Evolutionary conservation across 164 flowering plant genomes (phyloP).

Genomic region (Stephania yunnanensis): DNA sequence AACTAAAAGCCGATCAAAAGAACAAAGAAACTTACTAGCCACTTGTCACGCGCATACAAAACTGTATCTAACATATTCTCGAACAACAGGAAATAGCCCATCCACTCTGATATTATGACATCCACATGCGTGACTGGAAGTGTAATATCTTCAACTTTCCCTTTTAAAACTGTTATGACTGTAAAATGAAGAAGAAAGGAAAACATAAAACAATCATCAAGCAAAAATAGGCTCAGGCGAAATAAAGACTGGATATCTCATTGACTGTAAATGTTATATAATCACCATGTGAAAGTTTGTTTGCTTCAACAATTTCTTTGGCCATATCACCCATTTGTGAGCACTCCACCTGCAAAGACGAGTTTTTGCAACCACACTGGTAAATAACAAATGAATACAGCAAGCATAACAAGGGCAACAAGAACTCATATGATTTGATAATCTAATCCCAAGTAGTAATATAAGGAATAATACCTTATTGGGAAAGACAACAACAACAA

Average conservation of each 20-base stretch:
- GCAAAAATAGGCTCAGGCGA: background rate
- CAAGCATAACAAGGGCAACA: background rate
- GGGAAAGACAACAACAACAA: no score
- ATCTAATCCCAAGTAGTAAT: background rate
- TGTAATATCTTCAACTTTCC: slow-evolving; percentile 85
- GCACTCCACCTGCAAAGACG: slow-evolving; percentile 71
- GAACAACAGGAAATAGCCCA: slow-evolving; percentile 92
- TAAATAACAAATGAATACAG: background rate
- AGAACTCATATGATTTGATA: background rate
- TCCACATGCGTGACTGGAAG: slow-evolving; percentile 90
- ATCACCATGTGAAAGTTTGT: slow-evolving; percentile 82
- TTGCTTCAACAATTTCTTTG: slow-evolving; percentile 74
- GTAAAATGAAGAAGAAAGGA: slow-evolving; percentile 18
- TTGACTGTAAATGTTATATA: background rate
- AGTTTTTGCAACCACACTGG: background rate
- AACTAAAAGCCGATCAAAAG: background rate
- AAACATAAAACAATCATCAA: slow-evolving; percentile 4
- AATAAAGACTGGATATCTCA: background rate
- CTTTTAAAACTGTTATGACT: slow-evolving; percentile 93
- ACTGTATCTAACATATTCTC: slow-evolving; percentile 96
- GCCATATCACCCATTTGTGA: slow-evolving; percentile 98
- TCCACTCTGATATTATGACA: slow-evolving; percentile 96
- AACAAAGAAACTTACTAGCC: slow-evolving; percentile 74
- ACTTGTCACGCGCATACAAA: slow-evolving; percentile 92
- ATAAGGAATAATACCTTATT: no score